Conservation (phyloP, 2,329 filamentous ascomycete species). For the Fusarium virguliforme region DNA sequence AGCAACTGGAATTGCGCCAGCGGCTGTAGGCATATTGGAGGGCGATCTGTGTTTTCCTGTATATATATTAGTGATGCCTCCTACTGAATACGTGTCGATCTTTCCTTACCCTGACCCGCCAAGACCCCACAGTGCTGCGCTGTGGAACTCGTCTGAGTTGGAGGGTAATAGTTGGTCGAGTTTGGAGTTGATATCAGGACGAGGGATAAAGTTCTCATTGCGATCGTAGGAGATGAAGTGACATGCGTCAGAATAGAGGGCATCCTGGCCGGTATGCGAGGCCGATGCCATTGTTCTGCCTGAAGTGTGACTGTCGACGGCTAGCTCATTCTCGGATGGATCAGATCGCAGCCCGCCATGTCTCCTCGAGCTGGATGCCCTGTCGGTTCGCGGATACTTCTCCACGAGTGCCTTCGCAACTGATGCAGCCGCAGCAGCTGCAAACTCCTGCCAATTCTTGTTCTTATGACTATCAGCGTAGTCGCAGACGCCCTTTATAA, state of each 20-base stretch:
- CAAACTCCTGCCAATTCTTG: conserved; percentile 58
- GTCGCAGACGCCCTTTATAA: conserved; percentile 60
- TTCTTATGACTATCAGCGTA: conserved; percentile 49
- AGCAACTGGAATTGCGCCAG: conserved; percentile 44
- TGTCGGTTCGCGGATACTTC: conserved; percentile 15
- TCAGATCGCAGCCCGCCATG: neutral
- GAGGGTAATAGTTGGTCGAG: conserved; percentile 25
- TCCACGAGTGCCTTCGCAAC: conserved; percentile 60
- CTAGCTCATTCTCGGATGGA: neutral
- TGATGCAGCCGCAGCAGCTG: conserved; percentile 58
- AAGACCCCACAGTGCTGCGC: conserved; percentile 36
- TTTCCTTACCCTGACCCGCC: conserved; percentile 36
- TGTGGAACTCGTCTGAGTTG: neutral
- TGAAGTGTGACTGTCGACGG: neutral
- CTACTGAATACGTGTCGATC: neutral
- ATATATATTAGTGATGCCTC: neutral
- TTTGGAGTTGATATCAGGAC: conserved; percentile 13
- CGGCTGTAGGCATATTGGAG: conserved; percentile 55
- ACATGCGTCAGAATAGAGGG: neutral
- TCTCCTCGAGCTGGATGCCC: neutral
- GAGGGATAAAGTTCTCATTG: conserved; percentile 35
- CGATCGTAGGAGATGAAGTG: conserved; percentile 32
- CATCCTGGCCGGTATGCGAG: neutral
- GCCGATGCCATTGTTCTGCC: neutral
- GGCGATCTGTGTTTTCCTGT: conserved; percentile 59